Evolutionary conservation across 345 rosid genomes (phyloP), one percentile per base, ranked within the genome.

Genomic region (Eutrema heterophyllum): DNA sequence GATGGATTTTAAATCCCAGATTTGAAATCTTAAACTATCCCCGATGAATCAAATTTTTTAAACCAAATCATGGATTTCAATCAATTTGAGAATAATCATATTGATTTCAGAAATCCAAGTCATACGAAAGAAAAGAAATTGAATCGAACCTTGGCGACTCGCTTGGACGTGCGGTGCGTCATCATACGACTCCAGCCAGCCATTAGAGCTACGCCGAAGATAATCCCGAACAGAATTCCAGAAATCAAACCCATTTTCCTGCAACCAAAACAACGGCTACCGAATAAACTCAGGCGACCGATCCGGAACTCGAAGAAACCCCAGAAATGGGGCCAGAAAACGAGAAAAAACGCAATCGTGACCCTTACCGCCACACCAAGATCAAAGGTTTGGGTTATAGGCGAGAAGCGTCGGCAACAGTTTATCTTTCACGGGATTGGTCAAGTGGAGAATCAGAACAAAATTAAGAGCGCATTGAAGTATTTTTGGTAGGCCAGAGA

Each of bases 161-260:
- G 87, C 81, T 92, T 90, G 56, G 86, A 73, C 77, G 90, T 78
- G 30, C 99, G 91, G 70, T 90, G 90, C 67, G 79, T 80, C 95
- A 92, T 96, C 97, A 92, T 92, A 68, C 84, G 93, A 73, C 84
- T 80, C 99, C 98, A 96, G 9, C 90, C 98, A 45, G 96, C 99
- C 97, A 96, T 89, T 64, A 96, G 53, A 56, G 86, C 89, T 70
- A 96, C 84, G 64, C 99, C 99, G 74, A 90, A 84, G 80, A 85
- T 59, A 73, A 84, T 75, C 78, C 99, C 99, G 79, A 92, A 71
- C 45, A 96, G 67, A 50, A 92, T 77, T 77, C 99, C 99, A 13
- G 98, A 88, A 66, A 96, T 80, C 83, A 92, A 77, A 70, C 99
- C 99, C 99, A 96, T 90, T 70, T 81, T 82, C 80, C 81, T 75